phyloP scores from a whole-genome alignment of 257 asterid genomes.

The Solanum arcanum region DNA sequence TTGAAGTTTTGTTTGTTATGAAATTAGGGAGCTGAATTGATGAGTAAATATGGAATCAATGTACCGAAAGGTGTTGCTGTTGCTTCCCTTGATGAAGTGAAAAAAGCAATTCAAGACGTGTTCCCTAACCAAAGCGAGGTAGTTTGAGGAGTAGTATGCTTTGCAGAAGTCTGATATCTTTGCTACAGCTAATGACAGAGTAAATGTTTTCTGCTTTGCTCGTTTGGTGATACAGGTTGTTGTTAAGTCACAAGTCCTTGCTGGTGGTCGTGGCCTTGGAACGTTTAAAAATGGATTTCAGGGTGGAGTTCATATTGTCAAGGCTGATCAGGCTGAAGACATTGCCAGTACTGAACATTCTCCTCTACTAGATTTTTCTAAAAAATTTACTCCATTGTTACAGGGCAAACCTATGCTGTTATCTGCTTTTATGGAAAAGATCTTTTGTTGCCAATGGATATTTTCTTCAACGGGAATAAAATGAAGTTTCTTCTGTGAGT shows the following conservation, averaged over 20 bases:
- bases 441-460: not conserved
- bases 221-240: slow-evolving; percentile 43
- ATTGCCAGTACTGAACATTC: slow-evolving; percentile 49
- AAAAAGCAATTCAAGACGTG: slow-evolving; percentile 44
- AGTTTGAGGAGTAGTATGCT: not conserved
- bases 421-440: not conserved
- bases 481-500: not conserved
- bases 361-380: not conserved
- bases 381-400: not conserved
- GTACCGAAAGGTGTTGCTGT: slow-evolving; percentile 85
- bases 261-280: slow-evolving; percentile 91
- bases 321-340: slow-evolving; percentile 66
- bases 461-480: not conserved
- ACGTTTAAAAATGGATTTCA: slow-evolving; percentile 85
- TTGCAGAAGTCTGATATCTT: not conserved
- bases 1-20: not conserved
- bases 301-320: slow-evolving; percentile 91
- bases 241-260: slow-evolving; percentile 92
- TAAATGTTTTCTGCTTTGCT: not conserved
- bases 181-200: not conserved
- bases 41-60: slow-evolving; percentile 81
- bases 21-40: slow-evolving; percentile 78
- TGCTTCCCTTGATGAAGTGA: slow-evolving; percentile 51
- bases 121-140: slow-evolving; percentile 74
- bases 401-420: not conserved